Conservation (phyloP, 129 eudicot genomes). For the Sambucus nigra region DNA sequence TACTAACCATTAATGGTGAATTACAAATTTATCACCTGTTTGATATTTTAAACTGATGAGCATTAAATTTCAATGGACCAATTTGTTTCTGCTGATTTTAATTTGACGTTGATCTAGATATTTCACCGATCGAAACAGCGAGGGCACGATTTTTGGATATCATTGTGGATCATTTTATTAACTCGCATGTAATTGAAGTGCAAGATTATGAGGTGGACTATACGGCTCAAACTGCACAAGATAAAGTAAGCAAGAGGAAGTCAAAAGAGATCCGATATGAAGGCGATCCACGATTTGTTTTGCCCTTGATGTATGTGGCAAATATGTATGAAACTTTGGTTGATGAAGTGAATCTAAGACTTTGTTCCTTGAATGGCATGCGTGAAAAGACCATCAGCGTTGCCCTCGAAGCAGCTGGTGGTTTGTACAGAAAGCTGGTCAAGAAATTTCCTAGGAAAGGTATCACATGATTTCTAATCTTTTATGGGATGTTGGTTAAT, state of each 20-base stretch:
- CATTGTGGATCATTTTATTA: conserved; percentile 71
- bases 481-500: conserved; percentile 1
- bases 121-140: conserved; percentile 80
- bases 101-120: conserved; percentile 34
- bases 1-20: conserved; percentile 52
- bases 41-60: conserved; percentile 7
- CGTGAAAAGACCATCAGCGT: conserved; percentile 84
- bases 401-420: conserved; percentile 99
- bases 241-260: conserved; percentile 66
- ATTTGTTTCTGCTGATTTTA: not conserved
- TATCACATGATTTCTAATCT: conserved; percentile 6
- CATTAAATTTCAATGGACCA: not conserved
- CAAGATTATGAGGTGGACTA: conserved; percentile 40
- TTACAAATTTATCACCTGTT: not conserved
- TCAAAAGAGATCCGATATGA: conserved; percentile 60
- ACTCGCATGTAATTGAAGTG: conserved; percentile 53
- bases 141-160: conserved; percentile 79
- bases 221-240: conserved; percentile 42
- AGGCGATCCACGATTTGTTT: conserved; percentile 78
- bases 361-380: conserved; percentile 62
- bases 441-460: conserved; percentile 83
- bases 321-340: conserved; percentile 88
- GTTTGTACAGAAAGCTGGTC: conserved; percentile 82
- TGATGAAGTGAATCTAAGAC: conserved; percentile 67
- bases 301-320: conserved; percentile 97